Evolutionary conservation across 371 early-diverging fungal species (phyloP).

Genomic region (Zancudomyces culisetae): DNA sequence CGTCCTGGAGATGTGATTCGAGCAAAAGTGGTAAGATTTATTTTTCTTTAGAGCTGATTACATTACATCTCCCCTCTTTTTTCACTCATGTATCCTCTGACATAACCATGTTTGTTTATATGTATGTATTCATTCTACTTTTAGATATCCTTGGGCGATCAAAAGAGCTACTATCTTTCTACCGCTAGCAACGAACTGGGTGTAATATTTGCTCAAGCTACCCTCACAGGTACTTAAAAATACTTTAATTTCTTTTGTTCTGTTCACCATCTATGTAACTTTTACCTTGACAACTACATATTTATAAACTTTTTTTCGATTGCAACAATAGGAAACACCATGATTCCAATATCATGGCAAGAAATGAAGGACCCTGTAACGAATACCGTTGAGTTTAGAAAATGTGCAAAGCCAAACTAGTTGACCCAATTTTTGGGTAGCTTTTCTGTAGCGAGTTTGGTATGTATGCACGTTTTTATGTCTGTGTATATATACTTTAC

Average conservation of each 20-base stretch:
- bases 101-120: too few relatives aligned
- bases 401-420: constrained; percentile 79
- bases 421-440: not conserved
- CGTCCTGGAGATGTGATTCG: constrained; percentile 87
- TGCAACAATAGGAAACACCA: constrained; percentile 47
- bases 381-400: constrained; percentile 60
- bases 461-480: not conserved
- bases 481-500: not conserved
- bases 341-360: constrained; percentile 94
- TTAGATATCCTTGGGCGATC: constrained; percentile 70
- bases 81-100: too few relatives aligned
- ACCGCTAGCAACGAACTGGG: constrained; percentile 87
- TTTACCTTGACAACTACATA: not conserved
- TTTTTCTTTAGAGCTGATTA: too few relatives aligned
- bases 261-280: not conserved
- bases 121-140: constrained; percentile 12
- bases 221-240: constrained; percentile 37
- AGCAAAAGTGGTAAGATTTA: constrained; percentile 65
- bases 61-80: too few relatives aligned
- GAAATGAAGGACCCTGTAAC: constrained; percentile 93
- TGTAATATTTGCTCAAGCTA: constrained; percentile 80
- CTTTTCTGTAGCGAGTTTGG: not conserved
- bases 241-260: not conserved
- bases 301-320: too few relatives aligned
- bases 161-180: constrained; percentile 70